Base-by-base conservation (phyloP, 306 rosid genomes). In the Nissolia schottii region DNA sequence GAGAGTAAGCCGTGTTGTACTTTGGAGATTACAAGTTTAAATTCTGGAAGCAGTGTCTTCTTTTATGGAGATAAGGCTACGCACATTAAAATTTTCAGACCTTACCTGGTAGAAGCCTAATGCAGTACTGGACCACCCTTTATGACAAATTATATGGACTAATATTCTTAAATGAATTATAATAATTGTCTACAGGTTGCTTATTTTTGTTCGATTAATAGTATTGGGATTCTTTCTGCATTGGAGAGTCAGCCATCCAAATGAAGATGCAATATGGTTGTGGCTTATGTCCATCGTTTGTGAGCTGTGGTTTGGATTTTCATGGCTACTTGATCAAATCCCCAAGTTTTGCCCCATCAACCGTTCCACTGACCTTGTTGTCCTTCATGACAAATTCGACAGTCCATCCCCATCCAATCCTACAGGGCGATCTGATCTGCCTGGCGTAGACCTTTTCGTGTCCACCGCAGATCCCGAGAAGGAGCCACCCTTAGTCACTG, bases 171-270 rank as follows among this genome's bases (percentile, higher is more conserved):
- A n/a, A 15, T 45, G 8, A 53, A 9, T 40, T 55, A 38, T n/a
- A 16, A 2, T 6, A 46, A 4, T 41, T 14, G 51, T n/a, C 3
- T 32, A 45, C 79, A 92, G 98, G 85, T 58, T 93, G 48, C 72
- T 93, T 70, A 80, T 93, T 67, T 4, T 55, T 4, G 10, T 93
- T 43, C 85, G 97, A 34, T 59, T 90, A 0, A 73, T 88, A 56
- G 86, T 90, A 65, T 34, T 90, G 64, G 14, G 62, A 13, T 87
- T 93, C 78, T 93, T 93, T 63, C 55, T 90, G 63, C 87, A 85
- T 0, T 93, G 98, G 98, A 88, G 98, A 84, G 28, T 88, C 27
- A 16, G 0, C 3, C 49, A 93, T 82, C 98, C 98, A 43, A 90
- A 93, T 56, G 61, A 14, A 10, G 88, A 85, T 7, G 89, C 89